Conservation (phyloP, 345 rosid genomes). For the Euclidium syriacum region DNA sequence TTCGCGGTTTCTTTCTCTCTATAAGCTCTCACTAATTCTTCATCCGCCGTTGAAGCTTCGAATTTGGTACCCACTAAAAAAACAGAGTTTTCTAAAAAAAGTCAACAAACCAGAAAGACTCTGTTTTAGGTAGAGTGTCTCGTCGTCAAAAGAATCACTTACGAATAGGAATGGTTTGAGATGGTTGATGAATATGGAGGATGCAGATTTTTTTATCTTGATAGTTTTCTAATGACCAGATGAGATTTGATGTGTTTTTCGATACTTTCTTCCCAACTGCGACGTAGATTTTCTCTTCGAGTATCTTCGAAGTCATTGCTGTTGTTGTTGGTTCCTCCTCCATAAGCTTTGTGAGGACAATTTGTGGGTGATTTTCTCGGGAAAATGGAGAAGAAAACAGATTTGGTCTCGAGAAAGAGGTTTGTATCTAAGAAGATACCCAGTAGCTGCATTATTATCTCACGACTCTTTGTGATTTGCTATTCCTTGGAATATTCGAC, state of each 20-base stretch:
- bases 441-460: constrained; percentile 11
- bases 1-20: constrained; percentile 45
- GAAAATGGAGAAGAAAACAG: background rate
- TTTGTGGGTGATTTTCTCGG: background rate
- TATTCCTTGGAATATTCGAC: constrained; percentile 27
- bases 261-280: constrained; percentile 50
- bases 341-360: constrained; percentile 14
- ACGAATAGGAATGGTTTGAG: constrained; percentile 56
- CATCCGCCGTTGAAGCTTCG: constrained; percentile 42
- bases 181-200: constrained; percentile 60
- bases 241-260: constrained; percentile 38
- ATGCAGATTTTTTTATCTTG: constrained; percentile 61
- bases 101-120: background rate
- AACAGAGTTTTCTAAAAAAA: background rate
- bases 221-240: constrained; percentile 55
- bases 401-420: background rate
- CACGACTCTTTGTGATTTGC: constrained; percentile 5
- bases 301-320: constrained; percentile 24
- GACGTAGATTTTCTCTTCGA: constrained; percentile 58
- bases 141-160: constrained; percentile 30
- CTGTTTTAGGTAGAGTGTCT: too few relatives aligned
- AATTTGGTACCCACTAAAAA: constrained; percentile 64
- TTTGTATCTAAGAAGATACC: constrained; percentile 9
- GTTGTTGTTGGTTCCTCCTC: constrained; percentile 19
- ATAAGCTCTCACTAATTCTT: constrained; percentile 49